Evolutionary conservation across 2,329 filamentous ascomycete species (phyloP).

Genomic region (Aspergillus pseudoviridinutans): DNA sequence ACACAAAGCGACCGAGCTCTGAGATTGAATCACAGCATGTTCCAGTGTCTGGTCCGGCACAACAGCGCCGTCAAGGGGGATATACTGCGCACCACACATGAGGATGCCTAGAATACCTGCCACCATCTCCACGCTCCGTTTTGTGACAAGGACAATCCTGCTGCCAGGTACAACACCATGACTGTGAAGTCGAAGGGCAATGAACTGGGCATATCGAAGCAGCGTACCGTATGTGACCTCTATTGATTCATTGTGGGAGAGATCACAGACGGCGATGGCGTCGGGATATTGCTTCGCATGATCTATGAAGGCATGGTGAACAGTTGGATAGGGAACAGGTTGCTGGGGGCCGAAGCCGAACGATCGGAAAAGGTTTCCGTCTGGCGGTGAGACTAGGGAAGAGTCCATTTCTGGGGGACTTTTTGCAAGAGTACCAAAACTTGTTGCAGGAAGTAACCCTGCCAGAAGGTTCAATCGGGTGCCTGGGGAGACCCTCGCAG

Average conservation of each 20-base stretch:
- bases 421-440: too few species aligned
- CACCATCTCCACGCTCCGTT: constrained; percentile 9
- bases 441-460: too few species aligned
- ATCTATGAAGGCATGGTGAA: constrained; percentile 8
- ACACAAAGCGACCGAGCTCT: constrained; percentile 1
- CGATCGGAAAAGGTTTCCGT: constrained; percentile 1
- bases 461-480: too few species aligned
- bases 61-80: constrained; percentile 7
- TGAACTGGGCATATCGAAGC: constrained; percentile 4
- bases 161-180: not conserved
- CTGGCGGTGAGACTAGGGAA: not conserved
- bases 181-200: not conserved
- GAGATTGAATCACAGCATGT: constrained; percentile 2
- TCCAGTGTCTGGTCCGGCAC: constrained; percentile 7
- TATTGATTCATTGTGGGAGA: not conserved
- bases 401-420: not conserved
- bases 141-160: constrained; percentile 1
- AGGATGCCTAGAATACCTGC: constrained; percentile 7
- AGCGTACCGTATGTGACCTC: constrained; percentile 7
- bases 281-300: constrained; percentile 1
- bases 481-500: too few species aligned
- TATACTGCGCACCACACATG: constrained; percentile 8
- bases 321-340: constrained; percentile 2
- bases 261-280: constrained; percentile 1
- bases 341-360: constrained; percentile 1